Percentiles rank a stretch among this genome's conserved stretches.
phyloP scores from a whole-genome alignment of 345 rosid genomes.

The Excoecaria cochinchinensis region DNA sequence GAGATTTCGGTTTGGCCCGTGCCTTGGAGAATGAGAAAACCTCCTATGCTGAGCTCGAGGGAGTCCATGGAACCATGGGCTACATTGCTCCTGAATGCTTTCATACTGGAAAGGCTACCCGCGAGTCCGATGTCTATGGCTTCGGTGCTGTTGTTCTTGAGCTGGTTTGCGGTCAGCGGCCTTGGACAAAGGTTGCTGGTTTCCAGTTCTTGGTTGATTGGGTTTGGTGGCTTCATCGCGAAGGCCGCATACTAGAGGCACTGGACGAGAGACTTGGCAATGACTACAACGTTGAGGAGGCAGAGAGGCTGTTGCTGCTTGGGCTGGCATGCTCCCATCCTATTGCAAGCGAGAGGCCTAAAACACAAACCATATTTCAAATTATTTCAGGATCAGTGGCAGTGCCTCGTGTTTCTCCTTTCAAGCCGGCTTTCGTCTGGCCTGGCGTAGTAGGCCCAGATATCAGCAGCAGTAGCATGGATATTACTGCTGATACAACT shows the following conservation, averaged over 20 bases:
- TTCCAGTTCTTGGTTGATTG: slow-evolving; percentile 44
- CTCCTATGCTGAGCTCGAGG: slow-evolving; percentile 53
- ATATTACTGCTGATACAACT: slow-evolving; percentile 22
- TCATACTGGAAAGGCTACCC: slow-evolving; percentile 56
- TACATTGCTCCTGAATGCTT: slow-evolving; percentile 62
- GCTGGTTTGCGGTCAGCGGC: slow-evolving; percentile 53
- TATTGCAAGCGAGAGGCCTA: slow-evolving; percentile 49
- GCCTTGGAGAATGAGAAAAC: slow-evolving; percentile 54
- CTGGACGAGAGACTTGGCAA: slow-evolving; percentile 41
- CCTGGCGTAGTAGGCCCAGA: slow-evolving; percentile 26
- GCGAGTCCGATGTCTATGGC: slow-evolving; percentile 57
- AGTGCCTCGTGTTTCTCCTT: slow-evolving; percentile 41
- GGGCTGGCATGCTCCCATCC: slow-evolving; percentile 55
- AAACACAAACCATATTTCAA: slow-evolving; percentile 39
- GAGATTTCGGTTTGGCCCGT: slow-evolving; percentile 58
- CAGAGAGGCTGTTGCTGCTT: slow-evolving; percentile 41
- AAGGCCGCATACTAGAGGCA: slow-evolving; percentile 46
- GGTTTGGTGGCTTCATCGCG: slow-evolving; percentile 57
- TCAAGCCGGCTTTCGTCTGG: slow-evolving; percentile 56
- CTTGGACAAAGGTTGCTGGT: slow-evolving; percentile 35
- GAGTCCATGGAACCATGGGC: slow-evolving; percentile 52
- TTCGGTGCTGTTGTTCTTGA: slow-evolving; percentile 60
- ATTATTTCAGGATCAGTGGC: slow-evolving; percentile 39
- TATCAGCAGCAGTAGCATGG: slow-evolving; percentile 13
- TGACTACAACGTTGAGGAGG: slow-evolving; percentile 40